Percentiles rank a stretch among this genome's conserved stretches.
Conservation (phyloP, 148 eudicot genomes). For the Vaccinium darrowii region DNA sequence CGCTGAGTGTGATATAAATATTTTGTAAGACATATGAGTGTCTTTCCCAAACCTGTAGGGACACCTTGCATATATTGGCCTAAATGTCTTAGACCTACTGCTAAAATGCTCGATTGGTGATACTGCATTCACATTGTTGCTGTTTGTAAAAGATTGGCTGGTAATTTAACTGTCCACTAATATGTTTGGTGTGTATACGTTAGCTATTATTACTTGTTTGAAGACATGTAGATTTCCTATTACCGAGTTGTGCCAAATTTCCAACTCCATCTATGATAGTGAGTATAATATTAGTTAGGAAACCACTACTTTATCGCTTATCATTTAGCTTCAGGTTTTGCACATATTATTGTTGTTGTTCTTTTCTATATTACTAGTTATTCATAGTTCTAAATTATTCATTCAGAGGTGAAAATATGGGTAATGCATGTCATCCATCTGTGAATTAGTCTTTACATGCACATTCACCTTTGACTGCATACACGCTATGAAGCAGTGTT, state of each 20-base stretch:
- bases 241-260: neutral
- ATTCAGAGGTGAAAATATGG: neutral
- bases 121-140: neutral
- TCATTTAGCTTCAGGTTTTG: neutral
- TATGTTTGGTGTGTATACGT: neutral
- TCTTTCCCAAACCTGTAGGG: neutral
- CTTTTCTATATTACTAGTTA: neutral
- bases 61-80: neutral
- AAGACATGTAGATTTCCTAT: neutral
- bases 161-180: neutral
- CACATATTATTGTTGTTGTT: neutral
- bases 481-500: neutral
- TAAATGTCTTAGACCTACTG: neutral
- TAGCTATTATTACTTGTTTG: neutral
- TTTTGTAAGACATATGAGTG: neutral
- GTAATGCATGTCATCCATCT: neutral
- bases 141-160: neutral
- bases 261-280: neutral
- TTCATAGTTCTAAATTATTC: neutral
- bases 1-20: neutral
- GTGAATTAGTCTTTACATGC: neutral
- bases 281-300: neutral
- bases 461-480: neutral
- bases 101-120: neutral
- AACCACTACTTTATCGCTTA: neutral